Conservation (phyloP, 306 rosid genomes). For the Nissolia schottii region DNA sequence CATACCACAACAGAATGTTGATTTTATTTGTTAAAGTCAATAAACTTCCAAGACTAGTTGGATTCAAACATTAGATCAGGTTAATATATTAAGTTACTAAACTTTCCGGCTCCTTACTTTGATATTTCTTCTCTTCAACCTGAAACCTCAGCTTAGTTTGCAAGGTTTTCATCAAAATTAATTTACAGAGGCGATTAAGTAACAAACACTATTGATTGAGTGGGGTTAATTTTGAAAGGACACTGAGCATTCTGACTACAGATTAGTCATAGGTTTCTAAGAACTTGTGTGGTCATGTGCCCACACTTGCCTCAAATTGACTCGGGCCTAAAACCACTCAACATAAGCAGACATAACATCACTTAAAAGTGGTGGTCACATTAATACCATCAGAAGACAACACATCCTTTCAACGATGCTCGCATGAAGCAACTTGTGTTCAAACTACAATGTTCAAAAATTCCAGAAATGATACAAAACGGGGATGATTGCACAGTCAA, state of each 20-base stretch:
- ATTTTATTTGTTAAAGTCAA: neutral
- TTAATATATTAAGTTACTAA: neutral
- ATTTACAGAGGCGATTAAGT: neutral
- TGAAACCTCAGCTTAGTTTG: neutral
- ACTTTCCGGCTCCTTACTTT: neutral
- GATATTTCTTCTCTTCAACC: neutral
- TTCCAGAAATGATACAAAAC: neutral
- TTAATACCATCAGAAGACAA: neutral
- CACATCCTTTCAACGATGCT: neutral
- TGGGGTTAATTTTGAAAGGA: neutral
- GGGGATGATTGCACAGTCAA: neutral
- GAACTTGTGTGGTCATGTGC: neutral
- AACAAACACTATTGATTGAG: neutral
- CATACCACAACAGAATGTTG: neutral
- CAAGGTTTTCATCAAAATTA: neutral
- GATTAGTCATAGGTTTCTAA: neutral
- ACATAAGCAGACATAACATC: neutral
- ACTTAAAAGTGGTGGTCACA: neutral
- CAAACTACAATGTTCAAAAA: neutral
- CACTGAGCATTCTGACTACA: neutral
- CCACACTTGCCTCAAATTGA: neutral
- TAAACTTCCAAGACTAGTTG: constrained; percentile 1
- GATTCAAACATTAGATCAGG: constrained; percentile 9
- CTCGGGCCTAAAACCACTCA: neutral
- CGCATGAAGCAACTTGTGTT: neutral